A percentile compares a stretch with the other conserved stretches of the same genome.
These are phyloP conservation scores for Cordia subcordata DNA, from an alignment of 257 asterid species.

Conservation along the genomic window DNA sequence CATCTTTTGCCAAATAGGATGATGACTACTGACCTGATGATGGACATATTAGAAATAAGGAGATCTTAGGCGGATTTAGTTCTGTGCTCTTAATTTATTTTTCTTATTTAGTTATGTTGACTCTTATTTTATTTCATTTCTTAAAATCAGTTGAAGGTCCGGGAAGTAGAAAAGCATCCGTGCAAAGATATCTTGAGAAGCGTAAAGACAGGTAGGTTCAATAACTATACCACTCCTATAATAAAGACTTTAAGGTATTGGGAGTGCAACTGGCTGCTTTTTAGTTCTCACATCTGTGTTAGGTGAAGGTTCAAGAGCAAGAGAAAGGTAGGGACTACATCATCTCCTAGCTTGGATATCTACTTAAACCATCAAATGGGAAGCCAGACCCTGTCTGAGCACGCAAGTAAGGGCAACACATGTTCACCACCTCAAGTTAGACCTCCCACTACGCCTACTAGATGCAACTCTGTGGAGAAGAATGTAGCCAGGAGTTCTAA, in stretches of 20 bases:
- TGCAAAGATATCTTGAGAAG: constrained; percentile 91
- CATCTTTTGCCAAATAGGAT: too few relatives aligned
- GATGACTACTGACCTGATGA: background rate
- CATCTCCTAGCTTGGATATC: constrained; percentile 51
- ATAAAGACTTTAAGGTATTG: constrained; percentile 10
- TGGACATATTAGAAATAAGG: background rate
- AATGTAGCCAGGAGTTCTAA: constrained; percentile 35
- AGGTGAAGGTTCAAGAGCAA: constrained; percentile 97
- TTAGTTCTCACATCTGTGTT: constrained; percentile 58
- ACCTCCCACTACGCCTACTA: constrained; percentile 41
- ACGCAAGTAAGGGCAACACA: constrained; percentile 34
- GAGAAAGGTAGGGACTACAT: constrained; percentile 58
- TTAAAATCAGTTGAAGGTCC: constrained; percentile 59
- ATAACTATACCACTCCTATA: constrained; percentile 12
- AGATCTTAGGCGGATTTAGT: background rate
- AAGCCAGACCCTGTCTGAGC: constrained; percentile 29
- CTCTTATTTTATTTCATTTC: constrained; percentile 14
- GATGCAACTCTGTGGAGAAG: constrained; percentile 53
- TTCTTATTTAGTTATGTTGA: constrained; percentile 3
- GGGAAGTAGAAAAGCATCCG: constrained; percentile 76
- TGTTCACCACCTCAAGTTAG: constrained; percentile 42
- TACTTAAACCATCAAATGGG: constrained; percentile 46
- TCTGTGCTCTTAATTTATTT: background rate
- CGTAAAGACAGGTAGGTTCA: constrained; percentile 83
- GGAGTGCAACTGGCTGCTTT: constrained; percentile 14